These are phyloP conservation scores for Solanum ahanhuiri DNA, from an alignment of 257 asterid genomes.

Conservation along the genomic window DNA sequence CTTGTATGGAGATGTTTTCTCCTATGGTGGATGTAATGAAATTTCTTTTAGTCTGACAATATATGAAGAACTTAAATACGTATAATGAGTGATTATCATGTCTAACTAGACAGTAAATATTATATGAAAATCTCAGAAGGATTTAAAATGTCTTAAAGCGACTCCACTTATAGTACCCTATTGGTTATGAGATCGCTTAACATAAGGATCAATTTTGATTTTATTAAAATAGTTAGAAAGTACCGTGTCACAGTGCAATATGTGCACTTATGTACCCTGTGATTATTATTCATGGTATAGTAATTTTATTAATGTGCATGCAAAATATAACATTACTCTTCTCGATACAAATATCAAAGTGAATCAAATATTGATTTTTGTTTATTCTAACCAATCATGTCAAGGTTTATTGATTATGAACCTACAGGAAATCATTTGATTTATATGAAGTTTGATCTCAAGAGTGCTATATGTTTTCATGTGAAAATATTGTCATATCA, in stretches of 20 bases:
- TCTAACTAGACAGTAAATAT: not conserved
- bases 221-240: not conserved
- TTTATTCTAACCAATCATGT: not conserved
- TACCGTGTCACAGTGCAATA: not conserved
- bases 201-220: not conserved
- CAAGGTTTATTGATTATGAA: not conserved
- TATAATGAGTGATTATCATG: not conserved
- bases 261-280: not conserved
- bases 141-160: not conserved
- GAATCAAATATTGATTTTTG: not conserved
- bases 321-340: not conserved
- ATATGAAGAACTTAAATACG: not conserved
- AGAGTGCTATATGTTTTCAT: too few species aligned
- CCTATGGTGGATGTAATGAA: not conserved
- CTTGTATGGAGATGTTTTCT: not conserved
- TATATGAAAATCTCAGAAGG: not conserved
- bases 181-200: not conserved
- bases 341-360: not conserved
- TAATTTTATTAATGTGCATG: not conserved
- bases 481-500: too few species aligned
- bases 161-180: not conserved
- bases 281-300: not conserved
- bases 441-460: too few species aligned
- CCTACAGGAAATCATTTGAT: not conserved
- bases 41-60: not conserved